phyloP scores from a whole-genome alignment of 768 basidiomycete genomes.

The Tubosaeta sp. region DNA sequence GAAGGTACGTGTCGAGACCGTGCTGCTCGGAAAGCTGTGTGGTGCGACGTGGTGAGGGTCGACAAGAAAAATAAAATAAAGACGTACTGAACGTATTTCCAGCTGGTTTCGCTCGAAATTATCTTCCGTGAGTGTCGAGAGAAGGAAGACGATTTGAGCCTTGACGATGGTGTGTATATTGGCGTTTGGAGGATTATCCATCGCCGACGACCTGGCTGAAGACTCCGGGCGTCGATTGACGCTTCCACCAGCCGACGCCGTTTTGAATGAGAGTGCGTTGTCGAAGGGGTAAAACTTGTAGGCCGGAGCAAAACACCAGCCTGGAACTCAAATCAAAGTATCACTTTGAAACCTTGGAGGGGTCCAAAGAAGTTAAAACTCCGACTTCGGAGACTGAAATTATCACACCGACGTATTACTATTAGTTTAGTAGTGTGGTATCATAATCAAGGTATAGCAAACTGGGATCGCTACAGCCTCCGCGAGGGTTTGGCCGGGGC shows the following conservation, averaged over 20 bases:
- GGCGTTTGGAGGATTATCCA: constrained; percentile 80
- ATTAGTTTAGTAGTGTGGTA: background rate
- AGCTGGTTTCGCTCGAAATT: constrained; percentile 91
- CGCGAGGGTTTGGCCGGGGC: constrained; percentile 12
- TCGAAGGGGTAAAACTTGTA: constrained; percentile 31
- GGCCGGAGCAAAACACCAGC: constrained; percentile 32
- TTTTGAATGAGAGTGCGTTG: constrained; percentile 41
- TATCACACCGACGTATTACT: background rate
- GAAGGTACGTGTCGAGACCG: constrained; percentile 94
- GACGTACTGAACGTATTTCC: constrained; percentile 90
- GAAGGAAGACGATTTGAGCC: constrained; percentile 95
- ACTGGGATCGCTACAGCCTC: constrained; percentile 18
- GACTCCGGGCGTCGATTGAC: constrained; percentile 68
- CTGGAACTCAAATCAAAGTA: constrained; percentile 22
- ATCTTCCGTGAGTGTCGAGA: constrained; percentile 95
- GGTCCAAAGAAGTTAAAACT: constrained; percentile 13
- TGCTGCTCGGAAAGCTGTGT: constrained; percentile 91
- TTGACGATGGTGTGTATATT: constrained; percentile 92
- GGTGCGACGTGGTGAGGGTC: constrained; percentile 15
- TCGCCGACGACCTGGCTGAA: constrained; percentile 73
- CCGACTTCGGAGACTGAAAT: constrained; percentile 21
- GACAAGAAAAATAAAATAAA: constrained; percentile 9
- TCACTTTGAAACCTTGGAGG: constrained; percentile 11
- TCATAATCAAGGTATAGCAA: background rate
- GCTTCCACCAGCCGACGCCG: constrained; percentile 69